phyloP scores from a whole-genome alignment of 2,329 filamentous ascomycete genomes.

The Cladorrhinum sp. region DNA sequence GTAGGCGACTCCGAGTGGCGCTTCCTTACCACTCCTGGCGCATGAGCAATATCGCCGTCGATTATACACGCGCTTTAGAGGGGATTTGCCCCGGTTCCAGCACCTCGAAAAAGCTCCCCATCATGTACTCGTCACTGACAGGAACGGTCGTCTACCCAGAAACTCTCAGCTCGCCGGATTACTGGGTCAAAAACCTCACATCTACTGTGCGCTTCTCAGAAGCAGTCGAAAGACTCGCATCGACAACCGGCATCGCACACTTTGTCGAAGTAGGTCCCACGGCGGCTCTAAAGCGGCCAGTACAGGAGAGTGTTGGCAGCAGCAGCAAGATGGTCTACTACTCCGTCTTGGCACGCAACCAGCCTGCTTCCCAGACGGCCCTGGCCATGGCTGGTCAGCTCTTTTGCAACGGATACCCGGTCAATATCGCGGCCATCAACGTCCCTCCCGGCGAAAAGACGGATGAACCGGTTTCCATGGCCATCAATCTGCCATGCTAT shows the following conservation, averaged over 20 bases:
- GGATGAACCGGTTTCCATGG: conserved; percentile 21
- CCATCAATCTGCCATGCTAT: conserved; percentile 35
- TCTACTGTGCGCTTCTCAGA: neutral
- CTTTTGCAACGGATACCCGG: neutral
- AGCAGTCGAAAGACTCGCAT: neutral
- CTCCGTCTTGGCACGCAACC: conserved; percentile 18
- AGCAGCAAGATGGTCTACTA: no score
- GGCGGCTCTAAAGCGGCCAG: conserved; percentile 29
- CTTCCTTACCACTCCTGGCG: no score
- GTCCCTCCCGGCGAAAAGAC: neutral
- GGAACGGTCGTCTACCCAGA: conserved; percentile 9
- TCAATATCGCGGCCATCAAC: neutral
- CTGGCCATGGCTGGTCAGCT: conserved; percentile 8
- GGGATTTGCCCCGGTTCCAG: no score
- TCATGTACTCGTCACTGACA: conserved; percentile 15
- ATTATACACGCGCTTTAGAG: no score
- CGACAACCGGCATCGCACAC: neutral
- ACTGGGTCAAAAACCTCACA: conserved; percentile 31
- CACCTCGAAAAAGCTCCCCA: no score
- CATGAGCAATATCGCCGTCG: no score
- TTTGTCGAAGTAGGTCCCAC: conserved; percentile 30
- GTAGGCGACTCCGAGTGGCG: no score
- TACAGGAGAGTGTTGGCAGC: conserved; percentile 21
- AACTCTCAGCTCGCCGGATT: conserved; percentile 21
- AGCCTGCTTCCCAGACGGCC: conserved; percentile 23